Evolutionary conservation across 2,329 filamentous ascomycete species (phyloP).

Genomic region (Coleophoma eucalyptorum): DNA sequence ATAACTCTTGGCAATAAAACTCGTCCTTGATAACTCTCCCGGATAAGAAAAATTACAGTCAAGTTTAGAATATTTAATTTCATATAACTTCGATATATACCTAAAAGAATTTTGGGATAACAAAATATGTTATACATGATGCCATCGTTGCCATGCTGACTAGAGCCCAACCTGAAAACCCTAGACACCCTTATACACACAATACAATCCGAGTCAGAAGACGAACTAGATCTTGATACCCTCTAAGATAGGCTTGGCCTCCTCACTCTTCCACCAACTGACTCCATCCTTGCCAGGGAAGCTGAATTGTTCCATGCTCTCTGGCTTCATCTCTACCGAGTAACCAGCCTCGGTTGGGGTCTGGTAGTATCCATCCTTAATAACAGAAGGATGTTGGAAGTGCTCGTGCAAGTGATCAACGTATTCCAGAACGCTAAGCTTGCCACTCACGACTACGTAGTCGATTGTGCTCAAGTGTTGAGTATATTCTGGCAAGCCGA

Average conservation of each 20-base stretch:
- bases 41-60: no score
- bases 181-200: conserved; percentile 15
- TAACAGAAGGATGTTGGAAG: conserved; percentile 73
- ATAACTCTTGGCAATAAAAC: no score
- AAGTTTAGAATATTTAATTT: neutral
- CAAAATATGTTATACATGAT: conserved; percentile 13
- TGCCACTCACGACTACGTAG: conserved; percentile 78
- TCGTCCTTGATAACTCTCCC: no score
- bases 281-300: neutral
- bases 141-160: conserved; percentile 25
- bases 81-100: neutral
- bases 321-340: conserved; percentile 86
- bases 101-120: neutral
- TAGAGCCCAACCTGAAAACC: conserved; percentile 25
- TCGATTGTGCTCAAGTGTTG: conserved; percentile 88
- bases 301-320: conserved; percentile 22
- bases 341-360: conserved; percentile 80
- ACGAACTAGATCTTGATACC: neutral
- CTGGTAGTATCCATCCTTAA: conserved; percentile 80
- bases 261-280: conserved; percentile 1
- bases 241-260: neutral
- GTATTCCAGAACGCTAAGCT: conserved; percentile 78
- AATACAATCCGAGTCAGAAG: neutral
- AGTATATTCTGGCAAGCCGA: conserved; percentile 86
- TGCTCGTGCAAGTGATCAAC: conserved; percentile 91